Evolutionary conservation across 768 basidiomycete species (phyloP).

Genomic region (Leccinum fibrillosum): DNA sequence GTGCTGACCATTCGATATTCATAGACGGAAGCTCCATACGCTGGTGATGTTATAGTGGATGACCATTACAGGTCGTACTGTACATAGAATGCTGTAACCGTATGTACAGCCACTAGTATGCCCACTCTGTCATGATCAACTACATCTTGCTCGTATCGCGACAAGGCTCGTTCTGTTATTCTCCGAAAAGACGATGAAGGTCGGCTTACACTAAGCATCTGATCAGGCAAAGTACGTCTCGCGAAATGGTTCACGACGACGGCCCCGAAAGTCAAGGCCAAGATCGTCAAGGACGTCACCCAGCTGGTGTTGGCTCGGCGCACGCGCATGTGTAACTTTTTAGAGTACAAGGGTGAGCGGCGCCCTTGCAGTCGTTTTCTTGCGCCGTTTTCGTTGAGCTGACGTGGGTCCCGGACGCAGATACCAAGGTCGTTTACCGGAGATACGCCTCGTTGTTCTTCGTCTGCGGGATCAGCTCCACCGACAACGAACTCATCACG

Average conservation of each 20-base stretch:
- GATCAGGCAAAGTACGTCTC: conserved; percentile 83
- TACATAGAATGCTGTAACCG: neutral
- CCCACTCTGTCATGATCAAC: conserved; percentile 61
- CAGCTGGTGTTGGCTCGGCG: conserved; percentile 86
- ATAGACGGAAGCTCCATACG: neutral
- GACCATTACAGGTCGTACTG: neutral
- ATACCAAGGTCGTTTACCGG: conserved; percentile 88
- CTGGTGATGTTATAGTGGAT: neutral
- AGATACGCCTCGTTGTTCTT: conserved; percentile 97
- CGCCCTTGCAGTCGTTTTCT: neutral
- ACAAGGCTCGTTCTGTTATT: conserved; percentile 57
- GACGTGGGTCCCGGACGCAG: conserved; percentile 32
- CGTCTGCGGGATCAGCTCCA: conserved; percentile 77
- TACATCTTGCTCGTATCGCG: conserved; percentile 93
- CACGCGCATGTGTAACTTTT: conserved; percentile 91
- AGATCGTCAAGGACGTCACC: conserved; percentile 95
- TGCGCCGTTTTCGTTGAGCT: conserved; percentile 26
- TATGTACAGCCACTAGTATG: conserved; percentile 24
- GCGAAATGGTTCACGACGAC: conserved; percentile 96
- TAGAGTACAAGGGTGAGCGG: conserved; percentile 88
- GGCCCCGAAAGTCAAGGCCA: conserved; percentile 74
- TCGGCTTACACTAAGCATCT: conserved; percentile 10
- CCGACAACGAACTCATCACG: conserved; percentile 89
- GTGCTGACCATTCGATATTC: conserved; percentile 10
- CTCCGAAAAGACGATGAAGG: neutral